Base-by-base conservation (phyloP, 1,139 yeast species). In the Pichia cactophila region DNA sequence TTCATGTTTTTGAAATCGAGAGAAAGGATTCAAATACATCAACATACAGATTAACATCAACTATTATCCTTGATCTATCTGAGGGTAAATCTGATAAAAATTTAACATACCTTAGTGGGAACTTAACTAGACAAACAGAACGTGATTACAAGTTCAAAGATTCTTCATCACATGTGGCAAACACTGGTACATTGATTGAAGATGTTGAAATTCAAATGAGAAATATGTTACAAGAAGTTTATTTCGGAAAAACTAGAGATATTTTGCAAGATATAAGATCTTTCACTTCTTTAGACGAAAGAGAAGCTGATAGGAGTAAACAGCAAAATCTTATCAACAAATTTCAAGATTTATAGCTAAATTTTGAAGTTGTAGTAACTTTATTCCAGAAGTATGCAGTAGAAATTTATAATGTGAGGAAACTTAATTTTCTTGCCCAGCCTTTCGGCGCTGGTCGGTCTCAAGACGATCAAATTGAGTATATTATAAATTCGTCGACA, bases 191-290 rank as follows among this genome's bases (percentile, higher is more conserved):
- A 2, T 67, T 90, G 60, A 78, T 92, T 29, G 98, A 92, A 67
- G 96, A 88, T 56, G 77, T 88, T 47, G 98, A 92, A 68, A 81
- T 86, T 57, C 88, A 85, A 64, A 74, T 92, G 70, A 78, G 98
- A 67, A 87, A 86, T 61, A 73, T 86, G 69, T 74, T 92, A 54
- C 96, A 90, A 65, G 96, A 88, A 56, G 97, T 92, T 29, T 92
- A 92, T 65, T 92, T 92, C 63, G 97, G 95, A 61, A 92, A 92
- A 70, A 86, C 96, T 37, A 82, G 87, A 62, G 97, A 90, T 63
- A 83, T 90, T 47, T 69, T 87, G 26, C 78, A 80, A 46, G 95
- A 86, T 62, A 72, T 87, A 59, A 74, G 95, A 61, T 74, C 83
- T 10, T 63, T 76, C 37, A 76, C 76, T 10, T 73, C 71, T 44